Base-by-base conservation (phyloP, 371 early-diverging fungal genomes). In the Entomophthora muscae region DNA sequence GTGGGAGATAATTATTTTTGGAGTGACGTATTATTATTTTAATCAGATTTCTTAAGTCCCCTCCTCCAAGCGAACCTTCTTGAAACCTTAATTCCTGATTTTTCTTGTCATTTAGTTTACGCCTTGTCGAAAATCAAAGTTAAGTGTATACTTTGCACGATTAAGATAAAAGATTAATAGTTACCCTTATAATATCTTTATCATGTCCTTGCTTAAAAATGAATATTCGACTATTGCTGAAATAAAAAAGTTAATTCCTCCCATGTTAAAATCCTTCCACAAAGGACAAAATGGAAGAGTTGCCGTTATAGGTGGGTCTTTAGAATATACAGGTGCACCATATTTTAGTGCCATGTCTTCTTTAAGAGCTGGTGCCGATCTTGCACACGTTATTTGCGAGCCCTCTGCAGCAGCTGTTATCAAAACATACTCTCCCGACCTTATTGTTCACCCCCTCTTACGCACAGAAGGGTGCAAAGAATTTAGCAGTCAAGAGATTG, bases 291-390 rank as follows among this genome's bases (percentile, higher is more conserved):
- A 85, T 51, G 66, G 89, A 13, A 78, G 86, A 52, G 67, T 89
- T 3, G 82, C 82, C 12, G 72, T 86, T 27, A 66, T 89, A 5
- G 89, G 89, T 52, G 89, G 89, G 22, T 85, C 86, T 1, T 82
- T 83, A 73, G 89, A 89, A 56, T 92, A 90, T 72, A 90, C 94
- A 0, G 96, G 98, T 0, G 98, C 98, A 1, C 97, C 98, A 1
- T 95, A 80, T 70, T 98, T 90, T 73, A 88, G 88, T 10, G 88
- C 80, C 0, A 83, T 85, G 62, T 69, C 88, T 1, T 79, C 95
- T 0, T 80, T 95, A 65, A 76, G 80, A 69, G 66, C 85, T 68
- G 99, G 99, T 29, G 86, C 83, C 0, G 99, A 98, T 66, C 71
- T 98, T 12, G 84, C 88, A 28, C 89, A 94, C 67, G 77, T 98